These are phyloP conservation scores for Closterium sp. DNA, from an alignment of 139 green algal genomes.

Conservation along the genomic window DNA sequence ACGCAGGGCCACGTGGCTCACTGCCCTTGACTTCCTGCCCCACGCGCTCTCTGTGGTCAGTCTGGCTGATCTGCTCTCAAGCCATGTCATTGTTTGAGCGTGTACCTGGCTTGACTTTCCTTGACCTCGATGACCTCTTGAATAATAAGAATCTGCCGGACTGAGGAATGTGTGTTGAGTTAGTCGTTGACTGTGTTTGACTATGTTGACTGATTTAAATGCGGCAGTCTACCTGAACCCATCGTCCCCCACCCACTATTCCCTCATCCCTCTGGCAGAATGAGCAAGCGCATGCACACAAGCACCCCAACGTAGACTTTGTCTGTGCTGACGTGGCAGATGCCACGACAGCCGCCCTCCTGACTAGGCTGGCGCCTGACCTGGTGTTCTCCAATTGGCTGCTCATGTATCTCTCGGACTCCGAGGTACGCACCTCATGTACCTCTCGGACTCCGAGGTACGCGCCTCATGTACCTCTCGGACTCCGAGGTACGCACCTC, in stretches of 20 bases:
- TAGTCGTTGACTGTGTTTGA: background rate
- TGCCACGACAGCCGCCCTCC: background rate
- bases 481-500: conserved; percentile 72
- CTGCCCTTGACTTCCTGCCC: conserved; percentile 85
- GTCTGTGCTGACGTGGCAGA: conserved; percentile 49
- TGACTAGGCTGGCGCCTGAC: background rate
- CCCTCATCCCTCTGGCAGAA: conserved; percentile 16
- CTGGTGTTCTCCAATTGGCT: conserved; percentile 92
- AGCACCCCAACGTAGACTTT: conserved; percentile 43
- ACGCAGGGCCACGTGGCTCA: conserved; percentile 58
- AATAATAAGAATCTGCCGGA: no score
- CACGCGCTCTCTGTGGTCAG: conserved; percentile 65
- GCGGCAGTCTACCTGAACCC: no score
- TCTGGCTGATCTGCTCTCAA: background rate
- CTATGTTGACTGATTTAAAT: background rate
- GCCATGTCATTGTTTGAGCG: no score
- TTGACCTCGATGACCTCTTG: no score
- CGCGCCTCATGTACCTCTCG: conserved; percentile 80
- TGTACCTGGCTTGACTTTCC: no score
- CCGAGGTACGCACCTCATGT: conserved; percentile 81
- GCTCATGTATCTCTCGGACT: conserved; percentile 86
- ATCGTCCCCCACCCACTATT: no score
- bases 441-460: conserved; percentile 78
- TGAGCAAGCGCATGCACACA: conserved; percentile 30
- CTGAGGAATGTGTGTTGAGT: background rate